Evolutionary conservation across 176 grass and related monocot species (phyloP), one percentile per base, ranked within the genome.

Genomic region (Rhynchospora pubera): DNA sequence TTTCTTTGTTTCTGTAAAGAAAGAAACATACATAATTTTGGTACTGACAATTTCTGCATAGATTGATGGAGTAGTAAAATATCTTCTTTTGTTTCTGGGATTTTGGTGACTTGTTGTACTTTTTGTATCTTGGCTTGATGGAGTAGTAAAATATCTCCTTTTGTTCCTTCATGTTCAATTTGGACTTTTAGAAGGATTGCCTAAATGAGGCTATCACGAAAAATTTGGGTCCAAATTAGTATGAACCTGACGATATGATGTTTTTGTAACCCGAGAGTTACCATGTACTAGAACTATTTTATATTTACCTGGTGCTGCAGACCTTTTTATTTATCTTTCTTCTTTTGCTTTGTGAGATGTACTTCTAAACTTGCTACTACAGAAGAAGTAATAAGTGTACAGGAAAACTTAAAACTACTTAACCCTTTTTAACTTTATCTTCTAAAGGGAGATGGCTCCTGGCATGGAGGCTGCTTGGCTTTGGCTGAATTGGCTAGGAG

Each of bases 401-500:
- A 11, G 48, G 71, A 76, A 28, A 55, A 30, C 5, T 52, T 78
- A 0, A 79, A 69, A 52, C 66, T 69, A 57, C 34, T 76, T 85
- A 80, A 79, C 56, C 57, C 72, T 50, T 44, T 21, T 48, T 73
- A 26, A 73, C 63, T 62, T 84, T 79, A 24, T 44, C 62, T 90
- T 79, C 50, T 87, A 84, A 80, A 98, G 95, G 95, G 90, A 70
- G 95, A 98, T 88, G 89, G 95, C 60, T 98, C 90, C 22, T 98
- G 92, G 95, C 92, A 98, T 65, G 95, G 95, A 82, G 95, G 95
- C 10, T 98, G 95, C 87, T 91, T 98, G 86, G 95, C 92, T 85
- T 88, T 98, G 85, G 95, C 95, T 83, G 95, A 98, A 89, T 82
- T 98, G 80, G 88, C 95, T 88, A 80, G 95, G 48, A 91, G 92